These are phyloP conservation scores for Cucumis melo DNA, from an alignment of 306 rosid species.

Conservation along the genomic window DNA sequence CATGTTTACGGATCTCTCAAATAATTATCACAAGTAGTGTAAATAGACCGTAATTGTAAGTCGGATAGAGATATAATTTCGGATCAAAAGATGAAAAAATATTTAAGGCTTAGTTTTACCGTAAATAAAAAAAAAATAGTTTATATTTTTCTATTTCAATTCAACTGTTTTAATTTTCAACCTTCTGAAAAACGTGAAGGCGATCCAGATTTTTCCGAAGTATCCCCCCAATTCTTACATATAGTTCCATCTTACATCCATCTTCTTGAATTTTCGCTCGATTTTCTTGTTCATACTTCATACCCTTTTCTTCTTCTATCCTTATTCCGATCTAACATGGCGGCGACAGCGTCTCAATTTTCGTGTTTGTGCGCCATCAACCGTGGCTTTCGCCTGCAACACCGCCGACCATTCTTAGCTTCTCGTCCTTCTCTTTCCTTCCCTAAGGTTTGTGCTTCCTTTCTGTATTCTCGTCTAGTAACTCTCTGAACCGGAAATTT, in stretches of 20 bases:
- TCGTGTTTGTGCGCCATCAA: conserved; percentile 38
- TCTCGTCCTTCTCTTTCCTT: conserved; percentile 20
- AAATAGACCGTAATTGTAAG: too few relatives aligned
- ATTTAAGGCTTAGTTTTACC: too few relatives aligned
- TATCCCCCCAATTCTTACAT: not conserved
- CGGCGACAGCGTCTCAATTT: conserved; percentile 37
- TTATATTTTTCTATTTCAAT: too few relatives aligned
- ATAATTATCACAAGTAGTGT: too few relatives aligned
- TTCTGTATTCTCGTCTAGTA: not conserved
- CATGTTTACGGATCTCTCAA: too few relatives aligned
- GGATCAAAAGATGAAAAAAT: too few relatives aligned
- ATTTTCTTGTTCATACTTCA: not conserved
- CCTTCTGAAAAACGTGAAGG: not conserved
- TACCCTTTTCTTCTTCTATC: not conserved
- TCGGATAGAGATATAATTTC: too few relatives aligned
- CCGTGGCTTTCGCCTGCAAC: conserved; percentile 22
- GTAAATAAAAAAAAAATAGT: too few relatives aligned
- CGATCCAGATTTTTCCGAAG: not conserved
- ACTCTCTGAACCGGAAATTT: not conserved
- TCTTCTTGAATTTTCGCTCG: not conserved
- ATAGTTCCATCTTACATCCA: not conserved
- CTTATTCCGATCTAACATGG: conserved; percentile 4
- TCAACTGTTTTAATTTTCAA: not conserved
- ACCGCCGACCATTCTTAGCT: conserved; percentile 10
- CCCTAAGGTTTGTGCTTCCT: conserved; percentile 22